These are phyloP conservation scores for Solanum corneliomulleri DNA, from an alignment of 257 asterid species.

Conservation along the genomic window DNA sequence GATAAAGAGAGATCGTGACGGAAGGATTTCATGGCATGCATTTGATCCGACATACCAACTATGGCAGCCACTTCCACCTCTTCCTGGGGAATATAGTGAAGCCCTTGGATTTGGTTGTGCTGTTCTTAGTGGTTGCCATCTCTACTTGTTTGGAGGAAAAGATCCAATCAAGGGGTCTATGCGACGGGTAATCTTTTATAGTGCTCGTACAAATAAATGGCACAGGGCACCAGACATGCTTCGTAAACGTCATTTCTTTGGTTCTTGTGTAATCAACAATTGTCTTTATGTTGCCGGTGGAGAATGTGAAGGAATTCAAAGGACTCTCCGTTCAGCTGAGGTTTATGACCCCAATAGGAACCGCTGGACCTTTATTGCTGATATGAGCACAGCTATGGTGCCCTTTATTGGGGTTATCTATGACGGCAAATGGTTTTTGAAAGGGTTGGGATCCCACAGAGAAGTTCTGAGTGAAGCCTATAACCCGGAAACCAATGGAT, in stretches of 20 bases:
- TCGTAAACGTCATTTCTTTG: conserved; percentile 35
- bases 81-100: conserved; percentile 37
- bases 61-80: conserved; percentile 47
- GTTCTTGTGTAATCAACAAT: conserved; percentile 34
- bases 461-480: conserved; percentile 36
- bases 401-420: conserved; percentile 39
- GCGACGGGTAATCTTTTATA: conserved; percentile 40
- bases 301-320: conserved; percentile 37
- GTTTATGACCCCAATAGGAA: conserved; percentile 36
- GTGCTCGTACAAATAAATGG: conserved; percentile 44
- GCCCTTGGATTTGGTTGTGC: conserved; percentile 51
- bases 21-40: conserved; percentile 44
- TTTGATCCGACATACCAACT: conserved; percentile 37
- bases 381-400: conserved; percentile 46
- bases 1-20: conserved; percentile 39
- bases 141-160: conserved; percentile 39
- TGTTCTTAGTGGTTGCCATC: conserved; percentile 39
- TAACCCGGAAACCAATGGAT: conserved; percentile 18
- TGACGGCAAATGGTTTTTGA: conserved; percentile 34
- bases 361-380: conserved; percentile 36
- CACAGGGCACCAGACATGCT: conserved; percentile 45
- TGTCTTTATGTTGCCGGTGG: conserved; percentile 51
- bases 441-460: conserved; percentile 37
- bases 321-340: conserved; percentile 43
- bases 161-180: conserved; percentile 36